phyloP scores from a whole-genome alignment of 2,329 filamentous ascomycete genomes.

The Trichoderma endophyticum region DNA sequence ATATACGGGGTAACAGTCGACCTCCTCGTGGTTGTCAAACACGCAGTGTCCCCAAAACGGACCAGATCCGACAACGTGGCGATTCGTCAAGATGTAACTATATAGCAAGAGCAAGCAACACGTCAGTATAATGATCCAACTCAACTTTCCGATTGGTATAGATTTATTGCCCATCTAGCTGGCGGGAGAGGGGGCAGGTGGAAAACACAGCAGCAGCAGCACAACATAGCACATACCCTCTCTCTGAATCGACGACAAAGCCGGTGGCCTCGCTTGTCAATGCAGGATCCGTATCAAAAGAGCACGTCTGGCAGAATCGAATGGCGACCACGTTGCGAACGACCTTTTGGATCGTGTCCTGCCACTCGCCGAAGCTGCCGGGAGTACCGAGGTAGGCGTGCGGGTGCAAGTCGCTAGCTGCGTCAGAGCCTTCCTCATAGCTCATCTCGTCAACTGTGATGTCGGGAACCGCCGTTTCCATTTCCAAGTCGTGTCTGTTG shows the following conservation, averaged over 20 bases:
- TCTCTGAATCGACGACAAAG: slow-evolving; percentile 93
- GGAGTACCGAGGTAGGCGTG: slow-evolving; percentile 37
- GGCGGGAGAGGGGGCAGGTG: neutral
- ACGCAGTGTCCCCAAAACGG: slow-evolving; percentile 98
- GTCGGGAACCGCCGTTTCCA: slow-evolving; percentile 50
- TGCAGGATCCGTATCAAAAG: slow-evolving; percentile 95
- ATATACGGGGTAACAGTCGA: slow-evolving; percentile 94
- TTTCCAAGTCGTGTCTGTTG: slow-evolving; percentile 33
- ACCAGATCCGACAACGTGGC: slow-evolving; percentile 90
- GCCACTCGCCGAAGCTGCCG: slow-evolving; percentile 68
- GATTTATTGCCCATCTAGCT: neutral
- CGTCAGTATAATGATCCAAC: neutral
- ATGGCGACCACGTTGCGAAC: slow-evolving; percentile 98
- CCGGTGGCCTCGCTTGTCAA: slow-evolving; percentile 94
- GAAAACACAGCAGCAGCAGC: slow-evolving; percentile 20
- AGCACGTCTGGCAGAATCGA: slow-evolving; percentile 95
- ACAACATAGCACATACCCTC: slow-evolving; percentile 55
- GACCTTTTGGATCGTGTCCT: slow-evolving; percentile 89
- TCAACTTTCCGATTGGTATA: neutral
- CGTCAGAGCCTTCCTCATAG: slow-evolving; percentile 42
- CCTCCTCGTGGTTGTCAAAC: slow-evolving; percentile 97
- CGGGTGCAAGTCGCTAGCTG: slow-evolving; percentile 38
- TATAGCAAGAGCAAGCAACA: neutral
- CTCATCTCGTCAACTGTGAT: slow-evolving; percentile 31
- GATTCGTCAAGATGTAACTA: slow-evolving; percentile 78